Conservation (phyloP, 345 rosid genomes). For the Pistacia vera region DNA sequence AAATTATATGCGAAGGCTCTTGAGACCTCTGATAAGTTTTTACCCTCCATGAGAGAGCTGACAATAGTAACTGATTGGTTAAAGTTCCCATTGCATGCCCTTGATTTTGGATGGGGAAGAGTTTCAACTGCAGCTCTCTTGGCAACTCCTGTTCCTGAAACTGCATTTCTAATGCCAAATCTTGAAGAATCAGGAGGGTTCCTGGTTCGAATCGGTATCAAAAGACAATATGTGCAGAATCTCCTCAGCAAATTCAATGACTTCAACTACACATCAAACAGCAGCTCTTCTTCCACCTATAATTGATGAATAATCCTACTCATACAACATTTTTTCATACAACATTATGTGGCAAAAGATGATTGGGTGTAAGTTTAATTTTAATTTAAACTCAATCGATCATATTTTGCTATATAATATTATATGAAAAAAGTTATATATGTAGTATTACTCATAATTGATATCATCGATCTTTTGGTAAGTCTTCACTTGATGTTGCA, state of each 20-base stretch:
- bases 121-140: constrained; percentile 21
- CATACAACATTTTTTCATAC: no score
- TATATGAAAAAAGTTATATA: no score
- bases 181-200: constrained; percentile 22
- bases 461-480: background rate
- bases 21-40: constrained; percentile 25
- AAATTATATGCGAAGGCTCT: constrained; percentile 23
- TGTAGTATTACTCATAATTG: background rate
- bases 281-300: background rate
- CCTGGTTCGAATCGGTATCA: constrained; percentile 25
- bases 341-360: no score
- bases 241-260: constrained; percentile 21
- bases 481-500: background rate
- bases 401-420: no score
- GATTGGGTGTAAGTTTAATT: no score
- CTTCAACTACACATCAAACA: constrained; percentile 5
- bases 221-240: constrained; percentile 5
- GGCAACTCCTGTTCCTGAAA: constrained; percentile 29
- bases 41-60: constrained; percentile 28
- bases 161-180: constrained; percentile 23
- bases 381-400: no score
- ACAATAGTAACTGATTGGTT: constrained; percentile 25
- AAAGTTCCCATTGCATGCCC: constrained; percentile 27
- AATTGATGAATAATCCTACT: background rate
- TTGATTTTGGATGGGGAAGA: constrained; percentile 30